Conservation (phyloP, 495 filamentous ascomycete genomes). For the Penicillium nucicola region DNA sequence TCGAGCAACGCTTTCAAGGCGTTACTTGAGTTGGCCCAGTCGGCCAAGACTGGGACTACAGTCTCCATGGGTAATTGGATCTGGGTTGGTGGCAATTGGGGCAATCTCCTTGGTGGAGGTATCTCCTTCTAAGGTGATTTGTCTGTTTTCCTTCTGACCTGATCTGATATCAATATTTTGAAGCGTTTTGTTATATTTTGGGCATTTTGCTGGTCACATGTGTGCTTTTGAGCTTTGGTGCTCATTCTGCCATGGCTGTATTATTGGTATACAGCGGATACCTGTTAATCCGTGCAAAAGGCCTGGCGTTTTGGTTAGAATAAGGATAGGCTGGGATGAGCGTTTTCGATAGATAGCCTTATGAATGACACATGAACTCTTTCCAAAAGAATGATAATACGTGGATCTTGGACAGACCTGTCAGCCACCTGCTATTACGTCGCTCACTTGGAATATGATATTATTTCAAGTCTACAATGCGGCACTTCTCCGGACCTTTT, state of each 20-base stretch:
- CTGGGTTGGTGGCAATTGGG: constrained; percentile 48
- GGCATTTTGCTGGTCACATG: constrained; percentile 1
- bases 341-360: neutral
- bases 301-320: neutral
- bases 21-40: constrained; percentile 35
- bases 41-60: constrained; percentile 33
- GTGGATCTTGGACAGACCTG: too few relatives aligned
- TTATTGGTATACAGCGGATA: constrained; percentile 20
- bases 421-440: too few relatives aligned
- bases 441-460: too few relatives aligned
- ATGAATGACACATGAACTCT: neutral
- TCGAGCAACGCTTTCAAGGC: constrained; percentile 40
- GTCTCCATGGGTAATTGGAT: constrained; percentile 45
- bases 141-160: constrained; percentile 5
- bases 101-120: constrained; percentile 38
- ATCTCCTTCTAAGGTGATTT: constrained; percentile 27
- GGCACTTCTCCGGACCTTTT: too few relatives aligned
- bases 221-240: neutral
- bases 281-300: neutral
- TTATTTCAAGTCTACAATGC: too few relatives aligned
- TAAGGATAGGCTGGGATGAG: neutral
- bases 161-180: constrained; percentile 5
- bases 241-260: neutral
- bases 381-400: too few relatives aligned
- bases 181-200: constrained; percentile 16